phyloP scores from a whole-genome alignment of 2,329 filamentous ascomycete genomes.

The Beauveria sp. region DNA sequence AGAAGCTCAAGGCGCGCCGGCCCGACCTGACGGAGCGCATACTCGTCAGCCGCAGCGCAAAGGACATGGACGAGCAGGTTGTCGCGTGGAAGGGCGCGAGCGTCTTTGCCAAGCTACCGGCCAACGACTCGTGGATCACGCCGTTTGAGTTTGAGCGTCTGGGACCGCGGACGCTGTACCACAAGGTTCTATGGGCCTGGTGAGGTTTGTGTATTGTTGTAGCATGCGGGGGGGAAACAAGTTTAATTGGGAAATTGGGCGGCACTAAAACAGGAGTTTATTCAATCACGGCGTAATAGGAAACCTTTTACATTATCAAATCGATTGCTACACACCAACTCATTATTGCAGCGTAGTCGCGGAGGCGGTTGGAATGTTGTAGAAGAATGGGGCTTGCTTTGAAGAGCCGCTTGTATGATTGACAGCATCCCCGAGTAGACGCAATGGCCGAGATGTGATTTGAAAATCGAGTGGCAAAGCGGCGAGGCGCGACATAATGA shows the following conservation, averaged over 20 bases:
- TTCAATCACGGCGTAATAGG: neutral
- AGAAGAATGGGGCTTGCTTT: too few species aligned
- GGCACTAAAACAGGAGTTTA: neutral
- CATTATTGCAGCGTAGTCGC: too few species aligned
- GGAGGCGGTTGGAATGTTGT: too few species aligned
- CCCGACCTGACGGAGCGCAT: slow-evolving; percentile 55
- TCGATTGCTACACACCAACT: neutral
- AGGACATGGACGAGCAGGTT: slow-evolving; percentile 96
- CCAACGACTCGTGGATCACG: slow-evolving; percentile 94
- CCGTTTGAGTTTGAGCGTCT: slow-evolving; percentile 81
- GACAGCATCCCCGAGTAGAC: too few species aligned
- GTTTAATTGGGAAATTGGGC: neutral
- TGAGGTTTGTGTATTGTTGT: slow-evolving; percentile 19
- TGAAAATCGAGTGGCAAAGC: too few species aligned
- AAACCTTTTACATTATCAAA: neutral
- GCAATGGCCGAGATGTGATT: too few species aligned
- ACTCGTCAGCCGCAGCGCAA: slow-evolving; percentile 61
- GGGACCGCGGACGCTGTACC: slow-evolving; percentile 72
- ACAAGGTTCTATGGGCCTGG: slow-evolving; percentile 66
- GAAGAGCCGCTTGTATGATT: too few species aligned
- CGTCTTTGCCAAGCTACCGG: slow-evolving; percentile 85
- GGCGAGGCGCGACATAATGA: too few species aligned
- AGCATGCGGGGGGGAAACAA: neutral
- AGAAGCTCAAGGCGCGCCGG: slow-evolving; percentile 61
- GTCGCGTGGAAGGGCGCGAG: slow-evolving; percentile 96